Conservation (phyloP, 331 rosid genomes). For the Arachis monticola region DNA sequence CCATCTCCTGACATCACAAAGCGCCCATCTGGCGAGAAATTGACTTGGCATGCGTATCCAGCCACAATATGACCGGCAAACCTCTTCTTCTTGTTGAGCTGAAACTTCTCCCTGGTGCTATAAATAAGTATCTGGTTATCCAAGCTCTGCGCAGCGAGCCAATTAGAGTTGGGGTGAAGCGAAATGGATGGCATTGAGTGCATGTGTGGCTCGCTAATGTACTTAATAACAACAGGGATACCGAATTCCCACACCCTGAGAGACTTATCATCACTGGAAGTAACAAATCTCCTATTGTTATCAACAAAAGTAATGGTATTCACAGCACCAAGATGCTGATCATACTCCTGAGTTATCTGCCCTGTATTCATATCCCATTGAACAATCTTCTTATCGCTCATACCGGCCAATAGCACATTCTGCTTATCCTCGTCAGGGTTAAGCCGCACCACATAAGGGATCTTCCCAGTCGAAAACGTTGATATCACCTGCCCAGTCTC, state of each 20-base stretch:
- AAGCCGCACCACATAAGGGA: constrained; percentile 91
- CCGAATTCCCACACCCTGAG: constrained; percentile 98
- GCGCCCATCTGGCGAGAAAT: constrained; percentile 95
- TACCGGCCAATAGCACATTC: constrained; percentile 91
- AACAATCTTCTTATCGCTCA: constrained; percentile 99
- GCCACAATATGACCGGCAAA: constrained; percentile 97
- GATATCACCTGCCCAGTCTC: constrained; percentile 98
- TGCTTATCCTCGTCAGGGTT: constrained; percentile 97
- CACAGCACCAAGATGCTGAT: constrained; percentile 98
- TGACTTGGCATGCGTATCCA: constrained; percentile 96
- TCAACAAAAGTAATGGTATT: constrained; percentile 97
- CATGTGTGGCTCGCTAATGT: constrained; percentile 99
- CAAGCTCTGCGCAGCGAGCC: constrained; percentile 99
- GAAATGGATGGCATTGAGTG: constrained; percentile 98
- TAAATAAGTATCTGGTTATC: constrained; percentile 97
- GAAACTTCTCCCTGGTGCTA: constrained; percentile 97
- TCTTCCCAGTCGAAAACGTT: constrained; percentile 85
- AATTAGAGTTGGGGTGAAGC: constrained; percentile 87
- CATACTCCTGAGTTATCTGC: constrained; percentile 96
- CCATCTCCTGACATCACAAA: constrained; percentile 98
- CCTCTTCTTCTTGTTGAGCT: constrained; percentile 96
- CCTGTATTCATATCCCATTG: constrained; percentile 97
- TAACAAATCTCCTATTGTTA: constrained; percentile 93
- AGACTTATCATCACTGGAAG: constrained; percentile 96
- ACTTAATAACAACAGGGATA: constrained; percentile 94